Evolutionary conservation across 805 yeast species (phyloP), one percentile per base, ranked within the genome.

Genomic region (Myxozyma melibiosi): DNA sequence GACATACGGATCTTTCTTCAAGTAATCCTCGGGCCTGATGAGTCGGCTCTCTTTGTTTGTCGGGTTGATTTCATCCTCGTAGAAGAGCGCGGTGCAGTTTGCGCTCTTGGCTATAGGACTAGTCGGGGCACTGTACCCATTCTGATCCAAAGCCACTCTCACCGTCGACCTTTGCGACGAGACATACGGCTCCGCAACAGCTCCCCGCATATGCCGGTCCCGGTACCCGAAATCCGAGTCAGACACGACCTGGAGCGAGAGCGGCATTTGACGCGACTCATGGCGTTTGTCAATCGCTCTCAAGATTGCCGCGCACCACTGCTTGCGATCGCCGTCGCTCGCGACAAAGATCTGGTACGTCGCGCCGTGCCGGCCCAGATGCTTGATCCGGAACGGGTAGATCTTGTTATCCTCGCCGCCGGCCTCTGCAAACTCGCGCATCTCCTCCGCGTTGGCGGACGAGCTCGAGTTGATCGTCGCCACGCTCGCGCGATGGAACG

Each of bases 211-310:
- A 11, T 45, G 40, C 13, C 25, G 3, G 5, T 7, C 16, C 16
- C 82, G 86, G 68, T 84, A 86, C 1, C 83, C 85, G 70, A 88
- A 88, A 53, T 77, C 76, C 18, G 79, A 75, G 64, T 84, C 86
- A 7, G 85, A 74, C 6, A 88, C 66, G 5, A 81, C 76, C 33
- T 74, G 71, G 39, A 86, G 67, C 13, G 74, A 67, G 67, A 84
- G 84, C 0, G 88, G 85, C 56, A 80, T 85, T 1, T 77, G 68
- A 28, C 70, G 75, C n/a, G 70, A 68, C 11, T 73, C 66, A 38
- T 65, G 66, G 13, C 69, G 69, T 3, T 65, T 58, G 8, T 68
- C 67, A 50, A 74, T 76, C 11, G 86, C 83, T 9, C 71, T 72
- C 16, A 78, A 72, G 30, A 85, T 77, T 0, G 80, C 71, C 1